These are phyloP conservation scores for Cylindrotheca closterium DNA, from an alignment of 108 stramenopile species.

Conservation along the genomic window DNA sequence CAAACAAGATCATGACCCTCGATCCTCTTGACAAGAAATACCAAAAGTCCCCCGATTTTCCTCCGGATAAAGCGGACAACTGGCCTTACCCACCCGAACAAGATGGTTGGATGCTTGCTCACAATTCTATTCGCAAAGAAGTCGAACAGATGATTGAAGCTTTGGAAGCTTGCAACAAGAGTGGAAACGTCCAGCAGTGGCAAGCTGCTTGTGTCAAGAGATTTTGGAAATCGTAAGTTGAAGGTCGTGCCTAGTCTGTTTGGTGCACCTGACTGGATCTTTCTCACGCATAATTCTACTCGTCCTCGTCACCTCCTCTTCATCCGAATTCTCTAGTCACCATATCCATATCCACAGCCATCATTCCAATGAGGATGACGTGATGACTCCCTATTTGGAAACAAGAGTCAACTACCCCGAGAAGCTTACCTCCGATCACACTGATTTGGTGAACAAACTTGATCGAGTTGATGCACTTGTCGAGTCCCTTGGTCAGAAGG, in stretches of 20 bases:
- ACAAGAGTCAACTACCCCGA: slow-evolving; percentile 42
- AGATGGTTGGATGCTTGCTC: slow-evolving; percentile 43
- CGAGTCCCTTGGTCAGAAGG: slow-evolving; percentile 16
- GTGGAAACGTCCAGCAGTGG: slow-evolving; percentile 17
- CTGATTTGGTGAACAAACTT: slow-evolving; percentile 28
- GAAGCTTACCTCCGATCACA: slow-evolving; percentile 40
- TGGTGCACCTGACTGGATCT: too few relatives aligned
- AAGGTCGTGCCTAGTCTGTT: too few relatives aligned
- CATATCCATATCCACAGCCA: slow-evolving; percentile 36
- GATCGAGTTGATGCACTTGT: slow-evolving; percentile 27
- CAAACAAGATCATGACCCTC: background rate
- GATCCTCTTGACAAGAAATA: slow-evolving; percentile 19
- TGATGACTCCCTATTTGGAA: slow-evolving; percentile 38
- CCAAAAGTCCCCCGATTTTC: slow-evolving; percentile 23
- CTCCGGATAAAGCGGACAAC: slow-evolving; percentile 33
- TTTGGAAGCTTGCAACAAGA: slow-evolving; percentile 10
- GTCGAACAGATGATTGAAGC: slow-evolving; percentile 25
- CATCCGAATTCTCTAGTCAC: too few relatives aligned
- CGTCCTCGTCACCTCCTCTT: too few relatives aligned
- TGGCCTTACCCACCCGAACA: slow-evolving; percentile 39
- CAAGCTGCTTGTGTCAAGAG: slow-evolving; percentile 25
- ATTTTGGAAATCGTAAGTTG: slow-evolving; percentile 23
- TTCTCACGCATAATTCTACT: too few relatives aligned
- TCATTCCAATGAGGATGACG: slow-evolving; percentile 48
- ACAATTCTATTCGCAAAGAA: slow-evolving; percentile 43